Evolutionary conservation across 768 basidiomycete genomes (phyloP), one percentile per base, ranked within the genome.

Genomic region (Neoboletus brunneissimus): DNA sequence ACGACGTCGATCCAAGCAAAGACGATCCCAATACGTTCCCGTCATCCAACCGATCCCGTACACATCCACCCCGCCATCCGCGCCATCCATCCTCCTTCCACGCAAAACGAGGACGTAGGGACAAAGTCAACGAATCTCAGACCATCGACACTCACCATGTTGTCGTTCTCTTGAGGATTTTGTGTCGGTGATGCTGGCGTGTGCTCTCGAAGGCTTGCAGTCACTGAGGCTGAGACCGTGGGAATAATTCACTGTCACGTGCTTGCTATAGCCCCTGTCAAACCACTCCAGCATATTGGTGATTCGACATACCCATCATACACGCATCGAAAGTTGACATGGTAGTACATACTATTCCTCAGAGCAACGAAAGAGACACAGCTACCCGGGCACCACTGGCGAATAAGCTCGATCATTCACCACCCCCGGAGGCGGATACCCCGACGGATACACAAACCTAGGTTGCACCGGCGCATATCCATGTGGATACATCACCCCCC

Each of bases 61-160:
- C 34, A 10, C 64, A 67, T 68, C 65, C 66, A 61, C 13, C 51
- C n/a, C 54, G 48, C 40, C 59, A 65, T 51, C 58, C 48, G 15
- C 43, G 56, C 58, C 51, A 65, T 65, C 61, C 61, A 52, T 16
- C 57, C 64, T 62, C 38, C 58, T 67, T 59, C 54, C 51, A 47
- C 48, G 27, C 48, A 55, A 35, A 40, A 51, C 43, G 27, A 27
- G 22, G 32, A 8, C 25, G 4, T n/a, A 50, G 37, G 34, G 50
- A 50, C 50, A 31, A 41, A 16, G 18, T 49, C 35, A 52, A 58
- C 54, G 41, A n/a, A 51, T 61, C 16, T 5, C 31, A 38, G 58
- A 46, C 54, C 54, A 58, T 54, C 51, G 31, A 54, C 32, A 78
- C 79, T 78, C 72, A 80, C 79, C 79, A 80, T 81, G 42, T 73